Conservation (phyloP, 129 eudicot genomes). For the Artemisia argyi region DNA sequence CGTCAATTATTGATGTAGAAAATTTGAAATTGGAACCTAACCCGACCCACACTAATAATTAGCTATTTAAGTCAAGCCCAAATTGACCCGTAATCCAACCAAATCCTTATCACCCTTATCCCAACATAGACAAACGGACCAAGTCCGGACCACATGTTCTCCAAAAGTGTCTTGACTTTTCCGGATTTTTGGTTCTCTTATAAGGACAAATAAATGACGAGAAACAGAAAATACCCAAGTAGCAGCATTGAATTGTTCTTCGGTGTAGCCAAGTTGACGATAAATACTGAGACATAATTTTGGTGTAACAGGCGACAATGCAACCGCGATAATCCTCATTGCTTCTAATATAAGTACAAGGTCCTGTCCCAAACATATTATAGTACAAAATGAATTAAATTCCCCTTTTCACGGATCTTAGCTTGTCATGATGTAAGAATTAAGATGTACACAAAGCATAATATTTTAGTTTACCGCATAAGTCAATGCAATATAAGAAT, state of each 20-base stretch:
- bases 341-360: slow-evolving; percentile 86
- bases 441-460: too few species aligned
- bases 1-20: too few species aligned
- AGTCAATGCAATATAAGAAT: not conserved
- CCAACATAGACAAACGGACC: too few species aligned
- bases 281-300: slow-evolving; percentile 64
- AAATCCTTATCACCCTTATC: too few species aligned
- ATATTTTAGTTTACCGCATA: not conserved
- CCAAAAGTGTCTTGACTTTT: not conserved
- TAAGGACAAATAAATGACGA: too few species aligned
- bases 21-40: too few species aligned
- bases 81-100: too few species aligned
- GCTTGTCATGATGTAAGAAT: too few species aligned
- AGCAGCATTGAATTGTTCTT: slow-evolving; percentile 64
- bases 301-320: slow-evolving; percentile 82
- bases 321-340: slow-evolving; percentile 92
- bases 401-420: not conserved
- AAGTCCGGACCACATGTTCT: not conserved
- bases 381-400: slow-evolving; percentile 2
- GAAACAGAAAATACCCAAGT: slow-evolving; percentile 64
- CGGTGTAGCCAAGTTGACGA: slow-evolving; percentile 88
- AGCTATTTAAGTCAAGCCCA: too few species aligned
- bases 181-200: not conserved
- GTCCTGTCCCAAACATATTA: slow-evolving; percentile 45
- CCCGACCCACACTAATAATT: too few species aligned